These are phyloP conservation scores for Mitragyna speciosa DNA, from an alignment of 257 asterid genomes.

Conservation along the genomic window DNA sequence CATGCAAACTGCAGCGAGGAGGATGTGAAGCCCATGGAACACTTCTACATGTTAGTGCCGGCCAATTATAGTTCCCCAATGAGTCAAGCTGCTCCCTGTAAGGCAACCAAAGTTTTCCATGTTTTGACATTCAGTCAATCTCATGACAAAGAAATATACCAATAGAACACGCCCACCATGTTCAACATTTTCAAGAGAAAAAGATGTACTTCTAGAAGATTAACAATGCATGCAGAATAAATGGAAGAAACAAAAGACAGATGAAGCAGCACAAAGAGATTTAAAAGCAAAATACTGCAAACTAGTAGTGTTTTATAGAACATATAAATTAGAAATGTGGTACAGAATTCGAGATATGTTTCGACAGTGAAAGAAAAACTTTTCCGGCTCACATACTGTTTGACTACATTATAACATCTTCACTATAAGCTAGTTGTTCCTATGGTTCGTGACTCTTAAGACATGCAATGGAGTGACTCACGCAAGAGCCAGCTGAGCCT, in stretches of 20 bases:
- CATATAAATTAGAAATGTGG: neutral
- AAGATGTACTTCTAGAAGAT: neutral
- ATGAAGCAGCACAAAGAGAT: conserved; percentile 1
- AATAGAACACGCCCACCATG: conserved; percentile 5
- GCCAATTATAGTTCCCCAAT: conserved; percentile 78
- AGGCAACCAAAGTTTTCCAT: conserved; percentile 50
- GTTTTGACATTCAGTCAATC: conserved; percentile 29
- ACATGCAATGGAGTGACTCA: conserved; percentile 72
- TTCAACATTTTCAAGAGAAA: conserved; percentile 9
- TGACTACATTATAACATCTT: conserved; percentile 8
- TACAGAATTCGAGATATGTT: conserved; percentile 1
- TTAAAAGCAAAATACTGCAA: conserved; percentile 2
- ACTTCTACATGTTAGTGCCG: conserved; percentile 56
- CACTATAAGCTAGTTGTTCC: conserved; percentile 22
- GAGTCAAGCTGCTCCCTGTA: conserved; percentile 83
- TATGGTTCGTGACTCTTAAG: conserved; percentile 35
- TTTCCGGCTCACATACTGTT: conserved; percentile 1
- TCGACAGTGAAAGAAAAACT: neutral
- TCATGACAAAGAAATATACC: conserved; percentile 2
- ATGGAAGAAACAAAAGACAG: neutral
- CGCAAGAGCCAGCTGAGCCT: conserved; percentile 92
- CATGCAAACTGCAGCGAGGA: conserved; percentile 75
- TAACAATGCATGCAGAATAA: neutral
- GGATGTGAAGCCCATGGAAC: conserved; percentile 88
- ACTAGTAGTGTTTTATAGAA: neutral